These are phyloP conservation scores for Cytidiella melzeri DNA, from an alignment of 768 basidiomycete species.

Conservation along the genomic window DNA sequence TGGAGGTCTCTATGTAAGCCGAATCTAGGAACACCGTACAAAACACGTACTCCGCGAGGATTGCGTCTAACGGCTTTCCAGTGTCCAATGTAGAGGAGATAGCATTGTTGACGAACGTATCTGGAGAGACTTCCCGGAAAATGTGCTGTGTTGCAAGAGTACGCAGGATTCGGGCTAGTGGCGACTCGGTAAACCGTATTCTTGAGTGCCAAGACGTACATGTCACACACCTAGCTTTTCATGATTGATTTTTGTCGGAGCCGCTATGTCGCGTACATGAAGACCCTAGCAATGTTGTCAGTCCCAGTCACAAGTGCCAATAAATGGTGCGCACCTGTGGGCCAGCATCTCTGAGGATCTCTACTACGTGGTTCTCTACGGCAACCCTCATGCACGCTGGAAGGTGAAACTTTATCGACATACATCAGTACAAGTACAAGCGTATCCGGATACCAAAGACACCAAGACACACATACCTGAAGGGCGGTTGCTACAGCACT, in stretches of 20 bases:
- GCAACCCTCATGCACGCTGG: conserved; percentile 4
- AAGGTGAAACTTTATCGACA: not conserved
- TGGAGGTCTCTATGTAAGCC: not conserved
- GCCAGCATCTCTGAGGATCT: conserved; percentile 6
- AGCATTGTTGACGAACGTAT: conserved; percentile 25
- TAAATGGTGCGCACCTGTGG: conserved; percentile 1
- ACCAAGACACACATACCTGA: conserved; percentile 2
- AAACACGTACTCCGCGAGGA: conserved; percentile 2
- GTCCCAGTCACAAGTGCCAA: not conserved
- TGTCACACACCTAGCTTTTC: conserved; percentile 21
- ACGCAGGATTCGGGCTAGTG: conserved; percentile 26
- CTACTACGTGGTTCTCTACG: not conserved
- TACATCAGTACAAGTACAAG: too few relatives aligned
- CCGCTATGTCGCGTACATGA: conserved; percentile 27
- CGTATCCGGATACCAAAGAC: too few relatives aligned
- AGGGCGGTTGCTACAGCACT: conserved; percentile 10
- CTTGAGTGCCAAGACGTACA: not conserved
- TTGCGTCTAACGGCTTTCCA: conserved; percentile 12
- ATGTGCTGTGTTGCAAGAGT: conserved; percentile 26
- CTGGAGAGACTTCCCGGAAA: conserved; percentile 26
- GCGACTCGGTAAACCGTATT: not conserved
- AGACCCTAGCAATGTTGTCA: conserved; percentile 15
- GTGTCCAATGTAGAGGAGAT: conserved; percentile 17
- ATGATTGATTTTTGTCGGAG: conserved; percentile 16
- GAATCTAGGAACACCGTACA: not conserved